Evolutionary conservation across 805 yeast species (phyloP).

Genomic region (Kazachstania viticola): DNA sequence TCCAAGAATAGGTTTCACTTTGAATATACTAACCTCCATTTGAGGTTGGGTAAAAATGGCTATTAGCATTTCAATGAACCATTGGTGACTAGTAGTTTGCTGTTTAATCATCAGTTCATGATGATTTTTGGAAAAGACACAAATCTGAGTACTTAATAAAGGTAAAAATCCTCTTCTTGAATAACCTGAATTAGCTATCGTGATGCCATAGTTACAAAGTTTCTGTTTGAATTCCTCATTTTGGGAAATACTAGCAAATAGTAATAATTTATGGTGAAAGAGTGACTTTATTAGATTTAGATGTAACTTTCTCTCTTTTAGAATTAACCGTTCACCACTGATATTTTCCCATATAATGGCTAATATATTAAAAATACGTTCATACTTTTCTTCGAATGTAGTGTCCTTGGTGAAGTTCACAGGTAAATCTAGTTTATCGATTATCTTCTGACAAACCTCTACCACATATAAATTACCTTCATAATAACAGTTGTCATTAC

Average conservation of each 20-base stretch:
- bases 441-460: neutral
- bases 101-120: too few species aligned
- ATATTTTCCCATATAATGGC: conserved; percentile 47
- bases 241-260: conserved; percentile 25
- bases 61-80: conserved; percentile 43
- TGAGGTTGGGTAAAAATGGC: conserved; percentile 39
- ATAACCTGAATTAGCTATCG: conserved; percentile 37
- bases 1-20: conserved; percentile 47
- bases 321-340: conserved; percentile 45
- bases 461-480: neutral
- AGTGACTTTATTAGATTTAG: conserved; percentile 40
- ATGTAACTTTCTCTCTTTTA: conserved; percentile 58
- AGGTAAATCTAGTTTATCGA: too few species aligned
- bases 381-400: too few species aligned
- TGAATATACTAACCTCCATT: conserved; percentile 43
- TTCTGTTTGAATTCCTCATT: conserved; percentile 11
- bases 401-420: too few species aligned
- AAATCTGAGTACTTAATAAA: conserved; percentile 36
- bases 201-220: conserved; percentile 22
- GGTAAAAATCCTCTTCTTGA: conserved; percentile 67
- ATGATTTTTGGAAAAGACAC: conserved; percentile 29
- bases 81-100: conserved; percentile 19
- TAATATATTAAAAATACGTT: too few species aligned
- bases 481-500: neutral
- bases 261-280: conserved; percentile 33